Conservation (phyloP, 345 rosid species). For the Syzygium aromaticum region DNA sequence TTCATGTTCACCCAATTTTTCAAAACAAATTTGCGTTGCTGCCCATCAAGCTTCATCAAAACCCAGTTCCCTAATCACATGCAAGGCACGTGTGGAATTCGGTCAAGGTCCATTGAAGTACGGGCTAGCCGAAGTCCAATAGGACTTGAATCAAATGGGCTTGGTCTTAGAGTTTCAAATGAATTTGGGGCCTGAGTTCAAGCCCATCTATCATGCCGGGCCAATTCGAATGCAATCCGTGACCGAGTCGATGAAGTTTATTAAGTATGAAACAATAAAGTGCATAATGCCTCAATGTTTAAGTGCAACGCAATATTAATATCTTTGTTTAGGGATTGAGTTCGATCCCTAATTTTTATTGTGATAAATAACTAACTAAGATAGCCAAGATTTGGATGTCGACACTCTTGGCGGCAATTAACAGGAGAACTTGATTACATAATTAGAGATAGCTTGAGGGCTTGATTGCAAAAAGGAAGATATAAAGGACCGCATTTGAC, state of each 20-base stretch:
- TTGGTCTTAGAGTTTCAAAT: background rate
- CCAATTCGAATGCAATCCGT: background rate
- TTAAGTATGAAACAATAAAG: background rate
- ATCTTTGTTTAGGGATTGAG: background rate
- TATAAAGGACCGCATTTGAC: background rate
- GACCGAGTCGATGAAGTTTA: background rate
- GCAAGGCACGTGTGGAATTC: background rate
- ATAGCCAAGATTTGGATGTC: background rate
- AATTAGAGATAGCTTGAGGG: background rate
- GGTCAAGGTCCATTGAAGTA: background rate
- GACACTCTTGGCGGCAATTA: background rate
- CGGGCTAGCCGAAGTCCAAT: background rate
- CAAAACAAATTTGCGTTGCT: background rate
- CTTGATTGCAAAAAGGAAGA: background rate
- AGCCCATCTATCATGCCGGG: background rate
- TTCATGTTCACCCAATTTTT: background rate
- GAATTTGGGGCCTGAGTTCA: background rate
- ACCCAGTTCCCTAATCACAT: background rate
- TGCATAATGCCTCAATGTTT: background rate
- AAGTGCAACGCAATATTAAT: background rate
- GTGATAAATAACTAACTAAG: background rate
- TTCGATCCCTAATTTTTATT: background rate
- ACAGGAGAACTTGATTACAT: background rate
- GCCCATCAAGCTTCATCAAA: background rate
- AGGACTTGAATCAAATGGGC: background rate